Evolutionary conservation across 306 rosid species (phyloP).

Genomic region (Calophaca sinica): DNA sequence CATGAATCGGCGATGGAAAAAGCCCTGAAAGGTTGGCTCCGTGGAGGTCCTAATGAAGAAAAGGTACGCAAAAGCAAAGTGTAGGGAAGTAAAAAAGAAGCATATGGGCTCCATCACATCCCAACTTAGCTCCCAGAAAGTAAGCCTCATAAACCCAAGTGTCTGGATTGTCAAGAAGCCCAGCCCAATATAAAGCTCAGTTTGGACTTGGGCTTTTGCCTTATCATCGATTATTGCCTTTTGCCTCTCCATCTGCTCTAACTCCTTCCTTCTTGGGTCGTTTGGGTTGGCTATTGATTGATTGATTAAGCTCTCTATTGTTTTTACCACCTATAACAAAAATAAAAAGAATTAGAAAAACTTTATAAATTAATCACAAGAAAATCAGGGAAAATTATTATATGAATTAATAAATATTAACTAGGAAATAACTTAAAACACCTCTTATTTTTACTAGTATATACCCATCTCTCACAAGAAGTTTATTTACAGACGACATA

Average conservation of each 20-base stretch:
- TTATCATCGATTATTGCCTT: conserved; percentile 61
- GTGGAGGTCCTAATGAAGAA: conserved; percentile 76
- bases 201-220: conserved; percentile 60
- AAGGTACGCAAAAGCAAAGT: conserved; percentile 62
- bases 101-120: conserved; percentile 99
- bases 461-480: no score
- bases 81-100: conserved; percentile 69
- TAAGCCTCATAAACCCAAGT: conserved; percentile 77
- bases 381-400: neutral
- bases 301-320: conserved; percentile 61
- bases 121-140: conserved; percentile 95
- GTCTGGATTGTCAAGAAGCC: conserved; percentile 64
- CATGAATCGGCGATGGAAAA: conserved; percentile 60
- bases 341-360: neutral
- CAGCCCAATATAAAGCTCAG: conserved; percentile 75
- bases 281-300: conserved; percentile 56
- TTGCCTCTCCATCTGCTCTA: conserved; percentile 63
- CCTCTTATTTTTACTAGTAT: no score
- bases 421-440: no score
- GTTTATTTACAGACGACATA: no score
- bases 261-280: conserved; percentile 66
- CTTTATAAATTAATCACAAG: neutral
- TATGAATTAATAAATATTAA: no score
- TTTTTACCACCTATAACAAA: conserved; percentile 62
- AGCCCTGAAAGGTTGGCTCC: conserved; percentile 79